phyloP scores from a whole-genome alignment of 2,329 filamentous ascomycete species.

The Pleurostoma richardsiae region DNA sequence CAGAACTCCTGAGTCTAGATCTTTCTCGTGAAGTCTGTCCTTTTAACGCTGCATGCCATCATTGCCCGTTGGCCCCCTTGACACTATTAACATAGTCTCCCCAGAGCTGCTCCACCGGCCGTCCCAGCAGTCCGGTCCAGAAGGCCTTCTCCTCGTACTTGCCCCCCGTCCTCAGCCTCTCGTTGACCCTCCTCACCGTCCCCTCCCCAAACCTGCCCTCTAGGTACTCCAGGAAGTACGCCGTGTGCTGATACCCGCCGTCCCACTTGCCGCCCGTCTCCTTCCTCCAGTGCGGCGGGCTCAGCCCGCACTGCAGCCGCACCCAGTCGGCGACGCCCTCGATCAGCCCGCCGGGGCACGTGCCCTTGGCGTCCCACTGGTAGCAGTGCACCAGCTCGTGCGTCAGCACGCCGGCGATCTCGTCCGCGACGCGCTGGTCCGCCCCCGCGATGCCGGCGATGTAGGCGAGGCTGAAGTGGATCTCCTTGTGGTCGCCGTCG shows the following conservation, averaged over 20 bases:
- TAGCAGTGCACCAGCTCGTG: constrained; percentile 96
- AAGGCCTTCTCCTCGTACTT: constrained; percentile 62
- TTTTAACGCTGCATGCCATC: constrained; percentile 11
- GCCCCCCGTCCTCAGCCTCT: constrained; percentile 50
- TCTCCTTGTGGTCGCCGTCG: constrained; percentile 11
- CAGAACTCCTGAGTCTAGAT: neutral
- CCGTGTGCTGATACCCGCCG: constrained; percentile 83
- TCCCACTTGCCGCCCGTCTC: constrained; percentile 66
- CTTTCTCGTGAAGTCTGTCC: neutral
- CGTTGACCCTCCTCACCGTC: constrained; percentile 61
- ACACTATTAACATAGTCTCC: constrained; percentile 55
- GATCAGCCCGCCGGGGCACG: constrained; percentile 70
- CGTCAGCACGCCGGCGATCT: constrained; percentile 78
- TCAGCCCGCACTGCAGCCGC: constrained; percentile 65
- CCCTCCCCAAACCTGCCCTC: constrained; percentile 60
- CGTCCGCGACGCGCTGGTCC: constrained; percentile 38
- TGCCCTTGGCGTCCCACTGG: constrained; percentile 65
- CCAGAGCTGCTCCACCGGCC: constrained; percentile 66
- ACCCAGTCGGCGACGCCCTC: constrained; percentile 96
- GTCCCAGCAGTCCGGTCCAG: constrained; percentile 65
- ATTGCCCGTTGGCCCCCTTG: constrained; percentile 9
- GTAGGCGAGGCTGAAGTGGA: constrained; percentile 71
- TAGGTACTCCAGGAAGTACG: constrained; percentile 84
- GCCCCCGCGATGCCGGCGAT: constrained; percentile 43
- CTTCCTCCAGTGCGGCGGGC: constrained; percentile 78